Evolutionary conservation across 2,329 filamentous ascomycete species (phyloP), one percentile per base, ranked within the genome.

Genomic region (Diplodia mutila): DNA sequence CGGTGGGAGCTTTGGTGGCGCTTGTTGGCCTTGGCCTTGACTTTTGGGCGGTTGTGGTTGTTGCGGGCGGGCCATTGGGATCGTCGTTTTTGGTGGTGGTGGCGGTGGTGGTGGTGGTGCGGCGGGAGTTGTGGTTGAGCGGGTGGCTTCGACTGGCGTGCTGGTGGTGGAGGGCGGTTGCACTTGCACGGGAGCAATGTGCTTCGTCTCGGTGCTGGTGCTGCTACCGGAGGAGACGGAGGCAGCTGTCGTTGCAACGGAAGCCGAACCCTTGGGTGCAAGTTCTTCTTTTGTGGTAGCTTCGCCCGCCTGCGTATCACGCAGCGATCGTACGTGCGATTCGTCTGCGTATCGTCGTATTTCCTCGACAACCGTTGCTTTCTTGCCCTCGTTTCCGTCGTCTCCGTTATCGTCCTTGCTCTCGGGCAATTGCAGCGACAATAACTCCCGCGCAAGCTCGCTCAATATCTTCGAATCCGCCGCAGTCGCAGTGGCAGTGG

Each of bases 391-490:
- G 29, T 32, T 32, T 32, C 29, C 29, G 6, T 32, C 16, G 39
- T 7, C 5, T 9, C 21, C 23, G 21, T 25, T 14, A 8, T 32
- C 29, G 29, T 27, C n/a, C 9, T 12, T 23, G 7, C 18, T 29
- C 32, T 53, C n/a, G n/a, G n/a, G 23, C 49, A 32, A 23, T 21
- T 49, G 32, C 23, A 29, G 21, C 3, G 32, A 34, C 32, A 34
- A 34, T 34, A 32, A 18, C 9, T 18, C 49, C 49, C 27, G 42
- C 29, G 37, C 61, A 32, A 65, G 61, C 21, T 39, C 25, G 34
- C 18, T 46, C 49, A 54, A 23, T 27, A 65, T 46, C 34, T 65
- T 65, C 23, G 61, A 65, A n/a, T 42, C 34, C 2, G 48, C 7
- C 16, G 29, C n/a, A 8, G 11, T 14, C 21, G 53, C 25, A 9